Evolutionary conservation across 768 basidiomycete genomes (phyloP), one percentile per base, ranked within the genome.

Genomic region (Termitomyces sp.): DNA sequence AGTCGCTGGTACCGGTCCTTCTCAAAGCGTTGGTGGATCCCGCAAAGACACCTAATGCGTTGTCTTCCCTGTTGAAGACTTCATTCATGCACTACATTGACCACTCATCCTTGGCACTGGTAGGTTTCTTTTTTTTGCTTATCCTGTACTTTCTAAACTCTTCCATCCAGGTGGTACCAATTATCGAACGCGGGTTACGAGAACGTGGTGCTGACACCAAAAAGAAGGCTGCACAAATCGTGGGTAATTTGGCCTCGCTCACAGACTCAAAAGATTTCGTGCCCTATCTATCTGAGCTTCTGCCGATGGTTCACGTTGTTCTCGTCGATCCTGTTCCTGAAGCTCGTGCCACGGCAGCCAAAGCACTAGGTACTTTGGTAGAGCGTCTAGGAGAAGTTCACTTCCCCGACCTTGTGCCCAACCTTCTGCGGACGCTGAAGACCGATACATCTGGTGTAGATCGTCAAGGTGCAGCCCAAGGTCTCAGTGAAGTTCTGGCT

Each of bases 81-180:
- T 93, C 94, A 4, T 99, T 98, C 75, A 89, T 93, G 75, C 97
- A 99, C 68, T 98, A 97, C 67, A 95, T 99, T 62, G 97, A 98
- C 63, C 90, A 96, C 56, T 95, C 97, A 1, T 98, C 96, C 4
- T 76, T 99, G 8, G 97, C 97, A 18, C 72, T 99, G 66, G 92
- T 94, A 58, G 64, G 87, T 72, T 24, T 37, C 45, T 52, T 49
- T 42, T 46, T 20, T 29, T 42, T 26, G 6, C 3, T n/a, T 12
- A n/a, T 1, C 12, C 46, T 53, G 41, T 29, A 20, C 5, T 55
- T 52, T 31, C 1, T 46, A 52, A 13, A 4, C 39, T n/a, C n/a
- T 39, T 36, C 20, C 33, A 7, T 37, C 10, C 29, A 94, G 91
- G 90, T 98, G 52, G 84, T 98, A 59, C 97, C 97, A 0, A 96